A percentile compares a stretch with the other conserved stretches of the same genome.
Evolutionary conservation across 2,329 filamentous ascomycete genomes (phyloP).

Genomic region (Uncinocarpus reesii): DNA sequence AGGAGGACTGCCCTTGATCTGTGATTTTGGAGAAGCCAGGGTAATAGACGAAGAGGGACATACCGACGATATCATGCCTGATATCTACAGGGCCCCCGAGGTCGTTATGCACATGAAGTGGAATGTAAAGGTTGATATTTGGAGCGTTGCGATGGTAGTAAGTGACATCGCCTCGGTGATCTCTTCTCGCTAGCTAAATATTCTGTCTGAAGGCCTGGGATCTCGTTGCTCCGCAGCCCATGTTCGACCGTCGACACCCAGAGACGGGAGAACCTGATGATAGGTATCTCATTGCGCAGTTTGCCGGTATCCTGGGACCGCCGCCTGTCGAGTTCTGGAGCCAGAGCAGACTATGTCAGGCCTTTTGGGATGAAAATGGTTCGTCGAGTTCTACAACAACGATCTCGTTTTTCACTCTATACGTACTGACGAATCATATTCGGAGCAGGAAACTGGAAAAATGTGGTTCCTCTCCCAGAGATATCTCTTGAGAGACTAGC

Average conservation of each 20-base stretch:
- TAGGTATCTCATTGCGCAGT: constrained; percentile 19
- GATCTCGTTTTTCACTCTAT: background rate
- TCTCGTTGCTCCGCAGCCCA: background rate
- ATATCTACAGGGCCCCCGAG: constrained; percentile 22
- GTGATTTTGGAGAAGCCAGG: constrained; percentile 13
- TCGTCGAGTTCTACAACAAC: background rate
- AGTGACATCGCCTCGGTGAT: background rate
- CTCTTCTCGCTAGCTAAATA: background rate
- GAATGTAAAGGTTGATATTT: constrained; percentile 21
- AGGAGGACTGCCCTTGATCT: constrained; percentile 14
- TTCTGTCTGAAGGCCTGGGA: constrained; percentile 9
- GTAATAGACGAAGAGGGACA: background rate
- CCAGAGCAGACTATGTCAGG: constrained; percentile 16
- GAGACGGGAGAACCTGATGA: constrained; percentile 7
- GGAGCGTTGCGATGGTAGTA: constrained; percentile 21
- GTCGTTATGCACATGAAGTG: constrained; percentile 21
- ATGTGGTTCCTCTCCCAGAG: constrained; percentile 13
- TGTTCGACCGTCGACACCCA: constrained; percentile 4
- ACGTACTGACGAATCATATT: constrained; percentile 2
- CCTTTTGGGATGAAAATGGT: constrained; percentile 22
- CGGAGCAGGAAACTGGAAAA: constrained; percentile 6
- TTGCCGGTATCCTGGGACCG: constrained; percentile 17
- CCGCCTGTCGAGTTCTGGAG: constrained; percentile 15
- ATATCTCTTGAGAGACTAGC: constrained; percentile 2
- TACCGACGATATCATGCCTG: constrained; percentile 18